Percentiles rank a stretch among this genome's conserved stretches.
These are phyloP conservation scores for Serpula lacrymans DNA, from an alignment of 768 basidiomycete genomes.

Conservation along the genomic window DNA sequence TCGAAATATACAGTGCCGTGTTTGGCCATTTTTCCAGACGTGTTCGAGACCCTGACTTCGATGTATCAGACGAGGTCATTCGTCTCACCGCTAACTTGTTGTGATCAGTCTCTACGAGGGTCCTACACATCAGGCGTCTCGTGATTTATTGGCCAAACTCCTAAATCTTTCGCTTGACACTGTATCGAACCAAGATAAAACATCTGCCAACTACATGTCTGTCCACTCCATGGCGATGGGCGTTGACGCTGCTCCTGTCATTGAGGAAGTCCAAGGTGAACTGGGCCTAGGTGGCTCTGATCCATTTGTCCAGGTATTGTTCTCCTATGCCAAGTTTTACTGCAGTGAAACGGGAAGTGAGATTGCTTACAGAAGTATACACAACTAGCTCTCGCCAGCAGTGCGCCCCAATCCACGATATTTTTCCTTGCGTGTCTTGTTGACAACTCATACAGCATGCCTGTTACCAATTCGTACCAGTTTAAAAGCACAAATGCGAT, in stretches of 20 bases:
- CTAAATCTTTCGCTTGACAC: background rate
- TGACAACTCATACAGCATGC: too few relatives aligned
- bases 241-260: constrained; percentile 1
- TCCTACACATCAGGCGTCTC: background rate
- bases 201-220: constrained; percentile 5
- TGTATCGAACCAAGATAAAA: background rate
- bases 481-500: too few relatives aligned
- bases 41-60: constrained; percentile 3
- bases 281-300: constrained; percentile 25
- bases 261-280: constrained; percentile 21
- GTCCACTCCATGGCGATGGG: background rate
- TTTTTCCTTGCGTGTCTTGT: too few relatives aligned
- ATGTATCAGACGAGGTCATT: constrained; percentile 6
- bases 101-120: constrained; percentile 8
- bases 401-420: too few relatives aligned
- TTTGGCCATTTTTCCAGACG: constrained; percentile 15
- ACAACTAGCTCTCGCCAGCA: too few relatives aligned
- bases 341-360: constrained; percentile 7
- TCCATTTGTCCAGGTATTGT: constrained; percentile 20
- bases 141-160: constrained; percentile 4
- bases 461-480: too few relatives aligned
- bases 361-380: too few relatives aligned
- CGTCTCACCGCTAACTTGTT: constrained; percentile 10
- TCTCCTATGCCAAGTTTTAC: constrained; percentile 16
- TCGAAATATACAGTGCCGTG: constrained; percentile 22